These are phyloP conservation scores for Hyphochytrium catenoides DNA, from an alignment of 352 stramenopile genomes.

Conservation along the genomic window DNA sequence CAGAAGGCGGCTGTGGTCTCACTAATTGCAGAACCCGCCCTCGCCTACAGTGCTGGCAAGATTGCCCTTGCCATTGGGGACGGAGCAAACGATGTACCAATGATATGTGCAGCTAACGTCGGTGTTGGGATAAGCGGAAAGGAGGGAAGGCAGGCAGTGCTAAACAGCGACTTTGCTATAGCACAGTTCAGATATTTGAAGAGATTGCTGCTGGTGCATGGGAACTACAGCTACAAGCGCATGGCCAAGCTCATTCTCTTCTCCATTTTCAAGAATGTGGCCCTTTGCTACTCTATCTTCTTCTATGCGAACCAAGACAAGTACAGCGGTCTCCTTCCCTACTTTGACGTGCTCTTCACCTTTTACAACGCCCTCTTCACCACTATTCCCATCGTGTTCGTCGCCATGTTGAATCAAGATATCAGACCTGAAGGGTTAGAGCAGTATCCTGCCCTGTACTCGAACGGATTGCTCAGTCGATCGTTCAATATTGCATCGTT, in stretches of 20 bases:
- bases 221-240: slow-evolving; percentile 70
- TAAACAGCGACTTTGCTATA: slow-evolving; percentile 56
- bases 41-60: slow-evolving; percentile 63
- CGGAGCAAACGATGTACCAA: slow-evolving; percentile 56
- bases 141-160: slow-evolving; percentile 48
- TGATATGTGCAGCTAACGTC: slow-evolving; percentile 63
- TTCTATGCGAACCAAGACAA: slow-evolving; percentile 50
- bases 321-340: slow-evolving; percentile 65
- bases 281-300: slow-evolving; percentile 54
- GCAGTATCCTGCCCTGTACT: slow-evolving; percentile 64
- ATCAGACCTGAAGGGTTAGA: slow-evolving; percentile 59
- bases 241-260: slow-evolving; percentile 67
- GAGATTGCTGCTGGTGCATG: slow-evolving; percentile 45
- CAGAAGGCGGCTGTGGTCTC: slow-evolving; percentile 62
- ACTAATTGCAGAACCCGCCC: slow-evolving; percentile 51
- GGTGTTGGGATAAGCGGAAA: slow-evolving; percentile 59
- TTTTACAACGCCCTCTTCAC: slow-evolving; percentile 68
- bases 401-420: slow-evolving; percentile 72
- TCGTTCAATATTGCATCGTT: slow-evolving; percentile 70
- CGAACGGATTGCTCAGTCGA: slow-evolving; percentile 57
- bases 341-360: slow-evolving; percentile 66
- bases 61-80: slow-evolving; percentile 60
- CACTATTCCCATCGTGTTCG: slow-evolving; percentile 62
- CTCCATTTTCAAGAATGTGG: slow-evolving; percentile 68
- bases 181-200: slow-evolving; percentile 57